These are phyloP conservation scores for Trichoderma pleuroti DNA, from an alignment of 2,329 filamentous ascomycete species.

Conservation along the genomic window DNA sequence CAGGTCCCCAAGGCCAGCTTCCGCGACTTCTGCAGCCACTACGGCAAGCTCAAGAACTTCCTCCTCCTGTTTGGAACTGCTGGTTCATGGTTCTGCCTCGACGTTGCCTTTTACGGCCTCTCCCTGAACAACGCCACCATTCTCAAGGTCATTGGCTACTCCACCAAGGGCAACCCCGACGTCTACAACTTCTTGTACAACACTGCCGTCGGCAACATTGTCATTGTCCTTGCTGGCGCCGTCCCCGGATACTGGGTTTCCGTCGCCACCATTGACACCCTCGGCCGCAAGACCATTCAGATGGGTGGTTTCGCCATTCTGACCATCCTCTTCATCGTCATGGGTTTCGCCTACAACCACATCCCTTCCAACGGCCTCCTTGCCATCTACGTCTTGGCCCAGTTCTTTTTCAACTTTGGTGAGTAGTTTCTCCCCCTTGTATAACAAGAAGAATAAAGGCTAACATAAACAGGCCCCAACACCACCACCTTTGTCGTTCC, in stretches of 20 bases:
- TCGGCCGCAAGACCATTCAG: constrained; percentile 77
- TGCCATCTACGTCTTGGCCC: constrained; percentile 53
- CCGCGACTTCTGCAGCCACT: constrained; percentile 68
- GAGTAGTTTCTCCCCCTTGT: constrained; percentile 11
- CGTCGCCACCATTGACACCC: constrained; percentile 67
- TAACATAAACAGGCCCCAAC: constrained; percentile 42
- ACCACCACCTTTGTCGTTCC: constrained; percentile 56
- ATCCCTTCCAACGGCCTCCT: constrained; percentile 51
- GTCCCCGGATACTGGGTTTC: constrained; percentile 82
- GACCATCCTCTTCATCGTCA: constrained; percentile 58
- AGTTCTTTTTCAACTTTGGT: constrained; percentile 59
- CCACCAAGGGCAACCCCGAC: constrained; percentile 42
- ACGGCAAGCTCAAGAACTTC: constrained; percentile 66
- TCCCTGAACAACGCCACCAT: constrained; percentile 75
- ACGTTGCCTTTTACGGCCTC: constrained; percentile 61
- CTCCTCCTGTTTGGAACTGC: constrained; percentile 74
- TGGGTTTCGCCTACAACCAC: constrained; percentile 60
- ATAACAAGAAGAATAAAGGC: neutral
- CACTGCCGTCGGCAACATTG: constrained; percentile 73
- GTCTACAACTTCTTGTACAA: constrained; percentile 70
- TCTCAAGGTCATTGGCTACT: constrained; percentile 68
- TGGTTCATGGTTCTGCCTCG: constrained; percentile 78
- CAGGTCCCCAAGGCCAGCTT: constrained; percentile 67
- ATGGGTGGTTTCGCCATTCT: constrained; percentile 59
- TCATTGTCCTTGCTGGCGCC: constrained; percentile 73